Conservation (phyloP, 805 yeast genomes). For the Candida yuanshanica region DNA sequence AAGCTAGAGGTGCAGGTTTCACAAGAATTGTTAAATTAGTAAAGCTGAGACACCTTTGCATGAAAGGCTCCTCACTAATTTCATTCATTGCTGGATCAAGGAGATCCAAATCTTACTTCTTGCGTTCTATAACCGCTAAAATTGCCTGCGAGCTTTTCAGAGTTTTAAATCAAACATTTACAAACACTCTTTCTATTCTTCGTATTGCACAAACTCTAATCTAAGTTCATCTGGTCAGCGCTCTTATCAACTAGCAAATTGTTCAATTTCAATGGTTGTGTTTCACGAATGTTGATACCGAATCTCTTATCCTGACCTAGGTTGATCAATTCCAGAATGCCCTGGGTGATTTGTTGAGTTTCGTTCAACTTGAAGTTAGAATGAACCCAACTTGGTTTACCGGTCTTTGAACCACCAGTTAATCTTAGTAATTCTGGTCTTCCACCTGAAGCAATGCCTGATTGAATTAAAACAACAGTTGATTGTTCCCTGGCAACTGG, state of each 20-base stretch:
- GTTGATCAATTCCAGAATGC: constrained; percentile 49
- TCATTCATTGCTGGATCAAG: too few relatives aligned
- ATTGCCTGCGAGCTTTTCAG: too few relatives aligned
- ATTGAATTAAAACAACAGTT: constrained; percentile 59
- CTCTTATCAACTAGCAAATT: constrained; percentile 5
- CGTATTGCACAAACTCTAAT: constrained; percentile 3
- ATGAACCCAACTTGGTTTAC: constrained; percentile 84
- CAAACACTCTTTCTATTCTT: too few relatives aligned
- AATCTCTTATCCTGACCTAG: constrained; percentile 63
- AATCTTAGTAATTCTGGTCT: constrained; percentile 63
- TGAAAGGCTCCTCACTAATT: too few relatives aligned
- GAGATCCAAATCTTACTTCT: too few relatives aligned
- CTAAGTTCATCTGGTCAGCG: constrained; percentile 14
- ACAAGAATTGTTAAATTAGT: too few relatives aligned
- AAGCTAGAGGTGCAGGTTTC: too few relatives aligned
- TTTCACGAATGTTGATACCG: constrained; percentile 61
- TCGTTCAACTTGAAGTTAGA: constrained; percentile 62
- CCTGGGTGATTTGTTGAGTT: constrained; percentile 33
- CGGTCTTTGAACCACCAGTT: constrained; percentile 69
- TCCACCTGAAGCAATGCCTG: constrained; percentile 33
- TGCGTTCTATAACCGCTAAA: too few relatives aligned
- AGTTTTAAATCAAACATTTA: too few relatives aligned
- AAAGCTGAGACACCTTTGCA: too few relatives aligned
- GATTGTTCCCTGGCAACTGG: constrained; percentile 74
- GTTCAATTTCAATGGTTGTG: constrained; percentile 45